Evolutionary conservation across 768 basidiomycete genomes (phyloP).

Genomic region (Paxillus rubicundulus): DNA sequence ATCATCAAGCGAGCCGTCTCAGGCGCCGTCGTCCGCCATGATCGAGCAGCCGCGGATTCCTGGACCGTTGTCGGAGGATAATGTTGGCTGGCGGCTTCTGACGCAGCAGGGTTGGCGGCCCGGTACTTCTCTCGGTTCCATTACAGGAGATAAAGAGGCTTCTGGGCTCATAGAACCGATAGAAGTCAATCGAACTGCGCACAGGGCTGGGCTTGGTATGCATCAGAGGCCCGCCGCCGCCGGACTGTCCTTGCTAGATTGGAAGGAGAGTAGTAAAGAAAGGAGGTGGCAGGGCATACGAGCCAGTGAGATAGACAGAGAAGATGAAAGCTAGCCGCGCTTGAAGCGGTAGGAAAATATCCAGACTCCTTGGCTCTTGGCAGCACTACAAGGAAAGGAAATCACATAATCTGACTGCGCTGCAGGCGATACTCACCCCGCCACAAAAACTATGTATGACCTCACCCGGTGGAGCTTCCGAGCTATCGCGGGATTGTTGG

Average conservation of each 20-base stretch:
- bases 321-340: neutral
- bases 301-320: neutral
- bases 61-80: constrained; percentile 50
- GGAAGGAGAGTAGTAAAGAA: constrained; percentile 42
- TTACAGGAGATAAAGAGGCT: constrained; percentile 2
- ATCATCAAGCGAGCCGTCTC: constrained; percentile 15
- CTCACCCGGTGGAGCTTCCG: neutral
- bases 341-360: neutral
- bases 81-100: constrained; percentile 67
- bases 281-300: constrained; percentile 37
- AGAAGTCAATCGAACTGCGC: constrained; percentile 40
- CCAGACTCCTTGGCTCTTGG: neutral
- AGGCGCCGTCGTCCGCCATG: constrained; percentile 19
- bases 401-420: neutral
- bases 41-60: constrained; percentile 39
- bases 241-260: constrained; percentile 21
- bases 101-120: constrained; percentile 78
- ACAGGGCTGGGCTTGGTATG: constrained; percentile 59
- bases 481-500: neutral
- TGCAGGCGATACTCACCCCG: neutral
- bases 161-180: constrained; percentile 56
- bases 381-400: neutral
- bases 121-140: constrained; percentile 42
- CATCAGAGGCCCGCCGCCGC: constrained; percentile 19
- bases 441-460: neutral